Conservation (phyloP, 1,139 yeast species). For the Kodamaea derodonti region DNA sequence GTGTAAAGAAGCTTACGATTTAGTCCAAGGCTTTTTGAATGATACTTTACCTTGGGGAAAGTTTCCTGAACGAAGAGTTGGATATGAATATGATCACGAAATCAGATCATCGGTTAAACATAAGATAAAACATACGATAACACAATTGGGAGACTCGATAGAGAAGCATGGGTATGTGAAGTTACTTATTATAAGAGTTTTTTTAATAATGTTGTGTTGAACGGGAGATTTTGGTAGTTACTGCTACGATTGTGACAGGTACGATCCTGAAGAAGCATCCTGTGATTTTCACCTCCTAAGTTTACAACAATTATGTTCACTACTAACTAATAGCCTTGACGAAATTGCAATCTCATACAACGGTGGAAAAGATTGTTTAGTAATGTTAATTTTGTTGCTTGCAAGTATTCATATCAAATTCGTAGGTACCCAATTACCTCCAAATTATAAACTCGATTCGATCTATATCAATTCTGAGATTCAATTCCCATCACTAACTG, state of each 20-base stretch:
- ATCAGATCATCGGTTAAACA: conserved; percentile 27
- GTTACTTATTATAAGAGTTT: no score
- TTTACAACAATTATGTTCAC: background rate
- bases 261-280: no score
- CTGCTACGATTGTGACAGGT: no score
- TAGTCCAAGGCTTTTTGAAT: conserved; percentile 30
- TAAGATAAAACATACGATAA: conserved; percentile 29
- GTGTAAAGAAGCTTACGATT: conserved; percentile 32
- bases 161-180: conserved; percentile 31
- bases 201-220: no score
- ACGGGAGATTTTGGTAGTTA: no score
- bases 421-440: conserved; percentile 17
- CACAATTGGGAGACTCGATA: conserved; percentile 28
- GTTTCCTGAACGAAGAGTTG: conserved; percentile 17
- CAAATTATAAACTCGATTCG: conserved; percentile 43
- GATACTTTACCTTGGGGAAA: conserved; percentile 29
- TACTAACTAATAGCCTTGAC: conserved; percentile 31
- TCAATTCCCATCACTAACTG: conserved; percentile 58
- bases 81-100: conserved; percentile 19
- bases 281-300: no score
- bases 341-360: conserved; percentile 76
- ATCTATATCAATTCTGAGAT: conserved; percentile 69
- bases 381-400: conserved; percentile 65
- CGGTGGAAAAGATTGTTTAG: conserved; percentile 90
- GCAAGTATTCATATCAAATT: conserved; percentile 49